phyloP scores from a whole-genome alignment of 2,329 filamentous ascomycete genomes.

The Fusarium sambucinum region DNA sequence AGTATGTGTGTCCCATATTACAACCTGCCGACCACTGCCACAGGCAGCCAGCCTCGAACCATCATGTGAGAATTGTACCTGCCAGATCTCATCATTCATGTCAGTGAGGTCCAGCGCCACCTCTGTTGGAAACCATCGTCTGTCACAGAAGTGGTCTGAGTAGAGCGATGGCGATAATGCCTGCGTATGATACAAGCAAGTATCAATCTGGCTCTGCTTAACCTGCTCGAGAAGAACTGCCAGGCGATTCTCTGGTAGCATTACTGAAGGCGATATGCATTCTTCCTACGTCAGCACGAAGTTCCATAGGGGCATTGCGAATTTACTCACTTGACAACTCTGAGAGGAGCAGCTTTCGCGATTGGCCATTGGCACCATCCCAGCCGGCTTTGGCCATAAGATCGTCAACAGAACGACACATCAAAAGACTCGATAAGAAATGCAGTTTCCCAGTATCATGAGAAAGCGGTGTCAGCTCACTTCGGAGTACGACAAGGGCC shows the following conservation, averaged over 20 bases:
- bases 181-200: conserved; percentile 90
- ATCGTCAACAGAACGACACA: conserved; percentile 85
- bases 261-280: conserved; percentile 94
- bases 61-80: conserved; percentile 89
- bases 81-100: conserved; percentile 89
- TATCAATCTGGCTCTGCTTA: conserved; percentile 84
- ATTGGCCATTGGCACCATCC: conserved; percentile 83
- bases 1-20: conserved; percentile 82
- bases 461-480: conserved; percentile 87
- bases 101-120: conserved; percentile 77
- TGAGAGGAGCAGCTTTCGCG: conserved; percentile 79
- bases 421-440: conserved; percentile 87
- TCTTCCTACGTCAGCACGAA: conserved; percentile 63
- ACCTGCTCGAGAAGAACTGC: conserved; percentile 84
- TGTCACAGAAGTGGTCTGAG: conserved; percentile 86
- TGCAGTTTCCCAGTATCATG: conserved; percentile 83
- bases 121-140: conserved; percentile 81
- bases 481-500: conserved; percentile 85
- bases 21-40: conserved; percentile 78
- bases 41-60: conserved; percentile 86
- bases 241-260: conserved; percentile 93
- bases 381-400: conserved; percentile 82
- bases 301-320: neutral
- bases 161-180: conserved; percentile 84
- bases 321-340: conserved; percentile 80